These are phyloP conservation scores for Microbotryum saponariae DNA, from an alignment of 1,284 basidiomycete species.

Conservation along the genomic window DNA sequence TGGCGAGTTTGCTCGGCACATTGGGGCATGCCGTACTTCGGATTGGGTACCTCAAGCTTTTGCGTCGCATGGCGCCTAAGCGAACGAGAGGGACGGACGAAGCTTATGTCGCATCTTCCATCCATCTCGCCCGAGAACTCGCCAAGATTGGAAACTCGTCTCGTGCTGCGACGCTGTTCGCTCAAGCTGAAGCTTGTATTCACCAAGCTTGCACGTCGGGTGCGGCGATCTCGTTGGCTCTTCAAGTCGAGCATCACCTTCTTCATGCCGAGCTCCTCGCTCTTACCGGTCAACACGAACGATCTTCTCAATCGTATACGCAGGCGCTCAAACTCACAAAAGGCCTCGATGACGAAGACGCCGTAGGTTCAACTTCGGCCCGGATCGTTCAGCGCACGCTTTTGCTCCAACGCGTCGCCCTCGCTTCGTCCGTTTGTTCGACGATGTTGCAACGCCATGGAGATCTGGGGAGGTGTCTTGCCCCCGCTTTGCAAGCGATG, in stretches of 20 bases:
- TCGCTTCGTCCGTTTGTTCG: slow-evolving; percentile 61
- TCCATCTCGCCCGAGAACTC: slow-evolving; percentile 68
- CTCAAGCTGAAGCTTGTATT: slow-evolving; percentile 49
- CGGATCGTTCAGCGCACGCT: slow-evolving; percentile 55
- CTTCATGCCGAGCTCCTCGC: slow-evolving; percentile 61
- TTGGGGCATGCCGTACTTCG: slow-evolving; percentile 48
- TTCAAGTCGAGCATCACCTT: slow-evolving; percentile 54
- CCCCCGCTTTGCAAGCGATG: slow-evolving; percentile 60
- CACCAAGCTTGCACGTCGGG: slow-evolving; percentile 43
- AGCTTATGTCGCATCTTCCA: slow-evolving; percentile 61
- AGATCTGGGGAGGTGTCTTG: slow-evolving; percentile 55
- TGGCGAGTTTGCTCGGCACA: slow-evolving; percentile 60
- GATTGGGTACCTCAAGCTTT: slow-evolving; percentile 47
- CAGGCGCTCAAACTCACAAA: slow-evolving; percentile 52
- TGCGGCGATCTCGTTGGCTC: slow-evolving; percentile 22
- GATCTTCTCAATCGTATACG: slow-evolving; percentile 56
- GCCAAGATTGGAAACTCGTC: slow-evolving; percentile 63
- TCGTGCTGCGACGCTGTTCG: slow-evolving; percentile 58
- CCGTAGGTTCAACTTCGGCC: slow-evolving; percentile 45
- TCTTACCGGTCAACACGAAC: slow-evolving; percentile 52
- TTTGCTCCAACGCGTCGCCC: slow-evolving; percentile 58
- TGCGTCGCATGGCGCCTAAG: slow-evolving; percentile 52
- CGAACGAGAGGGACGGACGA: slow-evolving; percentile 9
- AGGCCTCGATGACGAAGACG: slow-evolving; percentile 38
- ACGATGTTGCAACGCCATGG: slow-evolving; percentile 60